Conservation (phyloP, 345 rosid species). For the Reutealis trisperma region DNA sequence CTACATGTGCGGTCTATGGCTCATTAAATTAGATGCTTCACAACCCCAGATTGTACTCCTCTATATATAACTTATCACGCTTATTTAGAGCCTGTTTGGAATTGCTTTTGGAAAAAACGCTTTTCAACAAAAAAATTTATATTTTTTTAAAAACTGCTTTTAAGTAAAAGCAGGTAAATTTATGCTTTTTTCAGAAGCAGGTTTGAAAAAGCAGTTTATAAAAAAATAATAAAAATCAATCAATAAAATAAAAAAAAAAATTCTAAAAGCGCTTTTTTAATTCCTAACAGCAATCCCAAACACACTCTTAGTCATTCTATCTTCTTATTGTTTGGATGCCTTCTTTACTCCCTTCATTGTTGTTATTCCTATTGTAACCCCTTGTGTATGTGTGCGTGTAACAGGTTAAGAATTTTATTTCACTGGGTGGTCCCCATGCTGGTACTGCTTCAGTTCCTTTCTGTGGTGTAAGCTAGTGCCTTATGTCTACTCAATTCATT, state of each 20-base stretch:
- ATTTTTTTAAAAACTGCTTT: too few relatives aligned
- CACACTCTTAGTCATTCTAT: not conserved
- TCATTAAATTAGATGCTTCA: not conserved
- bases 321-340: not conserved
- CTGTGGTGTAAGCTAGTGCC: constrained; percentile 58
- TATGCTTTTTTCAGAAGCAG: too few relatives aligned
- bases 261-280: too few relatives aligned
- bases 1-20: not conserved
- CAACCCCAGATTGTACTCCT: not conserved
- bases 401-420: constrained; percentile 81
- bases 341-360: too few relatives aligned
- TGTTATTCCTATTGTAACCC: not conserved
- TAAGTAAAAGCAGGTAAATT: too few relatives aligned
- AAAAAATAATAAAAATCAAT: too few relatives aligned
- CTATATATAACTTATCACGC: not conserved
- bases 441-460: constrained; percentile 84
- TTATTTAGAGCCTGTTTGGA: too few relatives aligned
- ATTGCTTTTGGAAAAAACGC: too few relatives aligned
- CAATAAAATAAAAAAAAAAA: too few relatives aligned
- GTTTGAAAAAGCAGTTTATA: too few relatives aligned
- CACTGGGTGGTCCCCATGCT: constrained; percentile 83
- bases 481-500: not conserved
- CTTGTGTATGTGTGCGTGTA: constrained; percentile 7
- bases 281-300: too few relatives aligned
- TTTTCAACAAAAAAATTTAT: too few relatives aligned